Evolutionary conservation across 2,329 filamentous ascomycete species (phyloP).

Genomic region (Penicillium brasilianum): DNA sequence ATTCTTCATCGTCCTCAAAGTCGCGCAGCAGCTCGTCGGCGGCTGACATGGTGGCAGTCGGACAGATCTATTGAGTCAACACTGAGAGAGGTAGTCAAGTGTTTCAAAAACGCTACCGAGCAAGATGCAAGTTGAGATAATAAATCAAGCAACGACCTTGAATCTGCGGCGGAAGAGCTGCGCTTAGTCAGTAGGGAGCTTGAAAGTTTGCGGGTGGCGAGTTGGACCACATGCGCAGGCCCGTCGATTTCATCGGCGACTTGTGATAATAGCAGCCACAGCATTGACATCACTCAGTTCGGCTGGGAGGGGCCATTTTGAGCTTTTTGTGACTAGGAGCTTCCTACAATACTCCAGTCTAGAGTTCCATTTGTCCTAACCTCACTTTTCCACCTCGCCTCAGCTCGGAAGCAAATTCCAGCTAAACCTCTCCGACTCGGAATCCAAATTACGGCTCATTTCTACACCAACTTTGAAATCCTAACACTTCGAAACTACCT

Average conservation of each 20-base stretch:
- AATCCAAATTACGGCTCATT: not conserved
- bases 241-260: constrained; percentile 23
- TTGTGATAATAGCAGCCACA: constrained; percentile 9
- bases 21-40: constrained; percentile 92
- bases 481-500: constrained; percentile 2
- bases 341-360: not conserved
- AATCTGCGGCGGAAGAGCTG: constrained; percentile 12
- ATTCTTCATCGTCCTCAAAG: constrained; percentile 63
- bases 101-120: constrained; percentile 13
- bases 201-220: constrained; percentile 29
- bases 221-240: constrained; percentile 25
- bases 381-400: not conserved
- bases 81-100: constrained; percentile 1
- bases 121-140: constrained; percentile 4
- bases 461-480: not conserved
- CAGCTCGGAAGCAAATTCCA: constrained; percentile 3
- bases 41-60: constrained; percentile 72
- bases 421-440: not conserved
- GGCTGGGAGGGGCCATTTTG: constrained; percentile 8
- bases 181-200: constrained; percentile 27
- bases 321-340: not conserved
- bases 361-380: not conserved
- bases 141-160: constrained; percentile 5
- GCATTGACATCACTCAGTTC: constrained; percentile 11
- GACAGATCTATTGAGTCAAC: no score